Evolutionary conservation across 768 basidiomycete genomes (phyloP), one percentile per base, ranked within the genome.

Genomic region (Rhizopogon sp.): DNA sequence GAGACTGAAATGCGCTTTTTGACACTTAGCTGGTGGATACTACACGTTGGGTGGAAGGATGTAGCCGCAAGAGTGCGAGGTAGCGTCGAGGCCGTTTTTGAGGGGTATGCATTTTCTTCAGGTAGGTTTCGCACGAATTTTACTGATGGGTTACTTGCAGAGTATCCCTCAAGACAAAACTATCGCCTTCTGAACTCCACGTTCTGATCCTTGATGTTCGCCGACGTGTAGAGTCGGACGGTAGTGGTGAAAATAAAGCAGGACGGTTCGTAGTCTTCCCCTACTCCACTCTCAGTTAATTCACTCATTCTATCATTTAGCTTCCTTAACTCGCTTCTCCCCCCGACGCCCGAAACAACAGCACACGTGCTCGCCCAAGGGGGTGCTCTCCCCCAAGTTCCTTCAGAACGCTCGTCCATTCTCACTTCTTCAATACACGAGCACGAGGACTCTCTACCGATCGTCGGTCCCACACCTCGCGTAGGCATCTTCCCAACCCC

Each of bases 1-100:
- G 87, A 87, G 52, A 82, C 84, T 5, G 93, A 95, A 68, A 76
- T 82, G 56, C 82, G 85, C 64, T 98, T 84, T 65, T 73, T 97
- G 49, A 92, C 89, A 0, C 79, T 95, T 61, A 90, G 85, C 39
- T 98, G 93, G 93, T 96, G 93, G 93, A 75, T 96, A 9, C 63
- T 96, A 53, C 86, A 97, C 64, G 87, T 93, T 3, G 93, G 95
- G 0, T 96, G 94, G 93, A 89, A 87, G 60, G 86, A 87, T 55
- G 79, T 98, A 0, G 84, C 81, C 0, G 83, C 84, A 59, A 74
- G 90, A 39, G 88, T 94, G 0, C 72, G 85, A 60, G 71, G 79
- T 35, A 87, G 81, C 0, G 91, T 94, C 0, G 86, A 91, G 62
- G 86, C 87, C 55, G 90, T 90, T 0, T 90, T 97, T 55, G 86